These are phyloP conservation scores for Acanthamoeba healyi DNA, from an alignment of 208 protist genomes.

Conservation along the genomic window DNA sequence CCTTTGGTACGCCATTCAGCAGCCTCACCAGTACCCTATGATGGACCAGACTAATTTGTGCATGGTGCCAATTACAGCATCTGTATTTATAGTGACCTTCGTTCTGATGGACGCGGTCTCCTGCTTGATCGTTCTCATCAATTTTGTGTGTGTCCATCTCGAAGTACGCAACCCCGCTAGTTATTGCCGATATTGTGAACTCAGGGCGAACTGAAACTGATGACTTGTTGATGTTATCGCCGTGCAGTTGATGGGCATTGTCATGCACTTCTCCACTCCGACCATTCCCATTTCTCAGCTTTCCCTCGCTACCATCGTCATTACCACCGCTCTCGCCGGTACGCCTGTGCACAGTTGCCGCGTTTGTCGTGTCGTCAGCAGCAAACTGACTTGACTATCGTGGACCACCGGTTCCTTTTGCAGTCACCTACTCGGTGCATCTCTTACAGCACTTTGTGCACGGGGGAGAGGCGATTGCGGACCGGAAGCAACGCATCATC, in stretches of 20 bases:
- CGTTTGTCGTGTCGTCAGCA: neutral
- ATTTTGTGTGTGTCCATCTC: constrained; percentile 49
- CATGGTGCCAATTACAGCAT: too few relatives aligned
- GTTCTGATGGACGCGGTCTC: constrained; percentile 55
- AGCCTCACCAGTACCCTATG: neutral
- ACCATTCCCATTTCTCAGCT: constrained; percentile 50
- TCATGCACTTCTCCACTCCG: constrained; percentile 44
- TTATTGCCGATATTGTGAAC: too few relatives aligned
- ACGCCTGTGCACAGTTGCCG: too few relatives aligned
- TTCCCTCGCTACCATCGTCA: constrained; percentile 62
- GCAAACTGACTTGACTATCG: too few relatives aligned
- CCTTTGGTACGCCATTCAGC: neutral
- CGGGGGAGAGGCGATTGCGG: neutral
- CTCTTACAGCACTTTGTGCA: constrained; percentile 26
- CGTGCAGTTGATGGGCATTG: constrained; percentile 57
- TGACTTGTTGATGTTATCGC: too few relatives aligned
- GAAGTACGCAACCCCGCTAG: neutral
- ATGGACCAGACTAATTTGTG: too few relatives aligned
- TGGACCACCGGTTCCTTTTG: neutral
- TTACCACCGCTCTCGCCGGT: constrained; percentile 54
- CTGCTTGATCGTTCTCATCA: constrained; percentile 50
- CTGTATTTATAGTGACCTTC: constrained; percentile 63
- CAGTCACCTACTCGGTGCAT: constrained; percentile 67
- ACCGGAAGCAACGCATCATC: constrained; percentile 31
- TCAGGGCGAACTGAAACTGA: too few relatives aligned